phyloP scores from a whole-genome alignment of 805 yeast genomes.

The Saturnispora diversa region DNA sequence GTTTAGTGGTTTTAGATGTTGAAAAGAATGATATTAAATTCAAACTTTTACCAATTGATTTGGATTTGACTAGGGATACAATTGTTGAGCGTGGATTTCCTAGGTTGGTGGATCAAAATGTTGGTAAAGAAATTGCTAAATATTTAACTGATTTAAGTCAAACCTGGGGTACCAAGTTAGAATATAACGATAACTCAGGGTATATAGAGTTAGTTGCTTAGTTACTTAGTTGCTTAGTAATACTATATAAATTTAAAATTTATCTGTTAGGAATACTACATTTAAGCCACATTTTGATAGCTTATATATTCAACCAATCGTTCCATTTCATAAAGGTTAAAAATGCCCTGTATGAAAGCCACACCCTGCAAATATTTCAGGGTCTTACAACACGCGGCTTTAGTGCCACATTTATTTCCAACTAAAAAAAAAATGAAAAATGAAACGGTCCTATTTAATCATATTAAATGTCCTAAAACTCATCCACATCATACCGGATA shows the following conservation, averaged over 20 bases:
- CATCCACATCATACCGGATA: no score
- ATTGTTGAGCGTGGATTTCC: conserved; percentile 25
- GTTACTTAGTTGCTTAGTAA: no score
- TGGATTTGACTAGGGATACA: conserved; percentile 21
- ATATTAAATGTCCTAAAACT: no score
- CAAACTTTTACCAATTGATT: conserved; percentile 23
- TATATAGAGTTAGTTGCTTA: conserved; percentile 15
- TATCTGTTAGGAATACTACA: neutral
- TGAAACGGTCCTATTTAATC: no score
- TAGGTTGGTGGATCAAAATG: conserved; percentile 19
- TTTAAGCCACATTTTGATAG: neutral
- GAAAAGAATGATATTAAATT: conserved; percentile 14
- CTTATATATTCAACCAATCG: no score
- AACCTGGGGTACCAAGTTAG: conserved; percentile 22
- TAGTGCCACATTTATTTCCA: no score
- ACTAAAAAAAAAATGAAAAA: no score
- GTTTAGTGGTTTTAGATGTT: conserved; percentile 22
- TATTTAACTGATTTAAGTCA: conserved; percentile 21
- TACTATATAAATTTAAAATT: neutral
- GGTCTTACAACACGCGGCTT: no score
- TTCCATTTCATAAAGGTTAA: no score
- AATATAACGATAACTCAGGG: conserved; percentile 19
- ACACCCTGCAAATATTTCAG: no score
- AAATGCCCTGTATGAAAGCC: no score
- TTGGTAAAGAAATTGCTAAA: conserved; percentile 21